phyloP scores from a whole-genome alignment of 169 alveolate species.

The Cryptosporidium tyzzeri region DNA sequence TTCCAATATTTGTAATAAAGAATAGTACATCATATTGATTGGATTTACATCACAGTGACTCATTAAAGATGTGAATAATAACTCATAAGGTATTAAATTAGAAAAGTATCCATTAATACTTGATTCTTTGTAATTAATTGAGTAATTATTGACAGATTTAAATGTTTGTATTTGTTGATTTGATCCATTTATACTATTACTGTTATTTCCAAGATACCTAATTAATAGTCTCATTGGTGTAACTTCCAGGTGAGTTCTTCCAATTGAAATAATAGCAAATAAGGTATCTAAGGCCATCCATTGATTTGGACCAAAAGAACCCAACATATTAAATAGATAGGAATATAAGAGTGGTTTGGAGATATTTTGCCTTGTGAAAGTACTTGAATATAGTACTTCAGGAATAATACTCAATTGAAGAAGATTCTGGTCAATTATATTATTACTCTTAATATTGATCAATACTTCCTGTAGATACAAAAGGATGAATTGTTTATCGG shows the following conservation, averaged over 20 bases:
- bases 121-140: constrained; percentile 43
- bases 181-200: background rate
- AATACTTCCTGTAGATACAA: constrained; percentile 34
- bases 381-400: constrained; percentile 9
- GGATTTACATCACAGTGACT: constrained; percentile 55
- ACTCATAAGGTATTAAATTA: constrained; percentile 47
- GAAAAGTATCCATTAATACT: constrained; percentile 38
- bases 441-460: background rate
- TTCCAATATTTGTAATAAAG: constrained; percentile 28
- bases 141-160: background rate
- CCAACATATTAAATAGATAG: constrained; percentile 42
- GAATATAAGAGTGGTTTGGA: constrained; percentile 50
- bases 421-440: constrained; percentile 17
- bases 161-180: background rate
- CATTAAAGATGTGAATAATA: constrained; percentile 40
- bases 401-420: constrained; percentile 31
- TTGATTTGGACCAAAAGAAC: constrained; percentile 56
- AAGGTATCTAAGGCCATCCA: constrained; percentile 62
- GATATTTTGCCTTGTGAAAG: constrained; percentile 45
- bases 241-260: background rate
- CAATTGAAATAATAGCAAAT: constrained; percentile 28
- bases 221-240: constrained; percentile 11
- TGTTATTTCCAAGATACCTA: constrained; percentile 3
- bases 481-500: constrained; percentile 48
- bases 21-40: constrained; percentile 46